These are phyloP conservation scores for Pistacia integerrima DNA, from an alignment of 345 rosid genomes.

Conservation along the genomic window DNA sequence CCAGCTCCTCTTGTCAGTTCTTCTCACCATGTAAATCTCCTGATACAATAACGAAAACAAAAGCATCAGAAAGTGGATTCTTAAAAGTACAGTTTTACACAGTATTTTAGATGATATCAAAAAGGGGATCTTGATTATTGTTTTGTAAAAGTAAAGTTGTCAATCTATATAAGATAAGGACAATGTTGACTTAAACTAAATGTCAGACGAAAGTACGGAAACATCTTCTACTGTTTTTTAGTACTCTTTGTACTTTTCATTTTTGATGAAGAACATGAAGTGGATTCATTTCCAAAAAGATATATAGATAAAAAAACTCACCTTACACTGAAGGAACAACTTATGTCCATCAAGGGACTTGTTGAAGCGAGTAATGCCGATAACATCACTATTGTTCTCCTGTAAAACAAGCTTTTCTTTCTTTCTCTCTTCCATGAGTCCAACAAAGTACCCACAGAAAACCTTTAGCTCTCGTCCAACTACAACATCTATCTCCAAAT, in stretches of 20 bases:
- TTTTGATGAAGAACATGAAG: neutral
- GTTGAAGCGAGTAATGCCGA: slow-evolving; percentile 49
- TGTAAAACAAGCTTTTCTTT: slow-evolving; percentile 23
- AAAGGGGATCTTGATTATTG: too few species aligned
- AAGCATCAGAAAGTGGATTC: neutral
- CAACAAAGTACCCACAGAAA: slow-evolving; percentile 59
- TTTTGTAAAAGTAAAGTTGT: too few species aligned
- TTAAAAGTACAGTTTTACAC: neutral
- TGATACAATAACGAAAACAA: slow-evolving; percentile 20
- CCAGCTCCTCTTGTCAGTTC: slow-evolving; percentile 63
- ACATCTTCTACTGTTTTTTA: too few species aligned
- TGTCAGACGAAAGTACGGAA: neutral
- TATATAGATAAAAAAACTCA: slow-evolving; percentile 20
- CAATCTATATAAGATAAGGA: too few species aligned
- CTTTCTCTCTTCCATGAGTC: slow-evolving; percentile 59
- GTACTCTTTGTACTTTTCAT: too few species aligned
- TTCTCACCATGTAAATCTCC: slow-evolving; percentile 57
- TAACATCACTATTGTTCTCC: slow-evolving; percentile 31
- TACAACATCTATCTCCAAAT: slow-evolving; percentile 57
- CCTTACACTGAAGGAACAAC: slow-evolving; percentile 53
- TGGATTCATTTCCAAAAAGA: neutral
- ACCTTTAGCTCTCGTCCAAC: slow-evolving; percentile 65
- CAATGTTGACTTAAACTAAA: neutral
- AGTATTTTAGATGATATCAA: neutral
- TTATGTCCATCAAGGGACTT: slow-evolving; percentile 43